These are phyloP conservation scores for Punica granatum DNA, from an alignment of 345 rosid genomes.

Conservation along the genomic window DNA sequence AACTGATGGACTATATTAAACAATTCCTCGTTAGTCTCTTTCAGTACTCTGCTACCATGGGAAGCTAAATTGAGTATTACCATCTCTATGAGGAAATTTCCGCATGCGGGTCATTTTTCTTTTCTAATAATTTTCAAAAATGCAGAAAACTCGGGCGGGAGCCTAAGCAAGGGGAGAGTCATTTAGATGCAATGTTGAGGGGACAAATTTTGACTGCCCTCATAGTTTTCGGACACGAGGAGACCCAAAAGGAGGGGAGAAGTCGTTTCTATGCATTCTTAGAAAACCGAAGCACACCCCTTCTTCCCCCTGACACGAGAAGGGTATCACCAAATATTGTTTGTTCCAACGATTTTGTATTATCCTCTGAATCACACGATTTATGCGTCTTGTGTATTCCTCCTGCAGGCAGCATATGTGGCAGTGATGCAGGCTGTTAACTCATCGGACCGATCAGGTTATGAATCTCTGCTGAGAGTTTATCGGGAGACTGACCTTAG, in stretches of 20 bases:
- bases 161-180: constrained; percentile 83
- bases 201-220: constrained; percentile 86
- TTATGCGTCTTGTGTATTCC: background rate
- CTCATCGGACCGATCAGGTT: background rate
- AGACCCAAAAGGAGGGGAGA: constrained; percentile 55
- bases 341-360: background rate
- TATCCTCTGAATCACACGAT: background rate
- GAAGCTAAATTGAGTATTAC: background rate
- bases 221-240: constrained; percentile 60
- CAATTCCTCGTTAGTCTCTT: constrained; percentile 54
- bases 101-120: background rate
- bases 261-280: constrained; percentile 68
- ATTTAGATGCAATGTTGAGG: constrained; percentile 86
- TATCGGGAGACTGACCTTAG: constrained; percentile 8
- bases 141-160: constrained; percentile 91
- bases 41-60: constrained; percentile 38
- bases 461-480: constrained; percentile 8
- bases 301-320: constrained; percentile 88
- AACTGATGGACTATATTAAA: constrained; percentile 43
- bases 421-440: constrained; percentile 53
- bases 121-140: constrained; percentile 7
- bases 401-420: constrained; percentile 76
- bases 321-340: constrained; percentile 28
- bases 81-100: background rate
- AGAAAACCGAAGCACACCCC: constrained; percentile 68